Evolutionary conservation across 2,329 filamentous ascomycete species (phyloP).

Genomic region (Nemania sp.): DNA sequence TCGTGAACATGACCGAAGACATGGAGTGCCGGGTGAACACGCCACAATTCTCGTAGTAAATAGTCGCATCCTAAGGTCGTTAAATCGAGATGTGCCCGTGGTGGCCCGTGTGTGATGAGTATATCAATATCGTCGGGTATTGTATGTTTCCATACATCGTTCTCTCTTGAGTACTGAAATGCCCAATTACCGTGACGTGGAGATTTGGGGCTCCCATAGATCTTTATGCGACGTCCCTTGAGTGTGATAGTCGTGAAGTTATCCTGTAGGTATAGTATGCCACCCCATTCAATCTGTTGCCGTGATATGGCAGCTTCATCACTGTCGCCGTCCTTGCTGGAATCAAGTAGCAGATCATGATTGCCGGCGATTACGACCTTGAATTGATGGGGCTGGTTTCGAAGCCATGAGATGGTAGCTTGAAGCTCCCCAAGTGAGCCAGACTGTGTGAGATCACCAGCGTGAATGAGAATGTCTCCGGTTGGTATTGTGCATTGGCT

Average conservation of each 20-base stretch:
- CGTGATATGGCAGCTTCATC: constrained; percentile 33
- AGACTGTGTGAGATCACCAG: constrained; percentile 61
- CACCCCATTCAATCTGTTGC: constrained; percentile 50
- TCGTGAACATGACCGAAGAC: constrained; percentile 57
- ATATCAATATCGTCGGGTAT: constrained; percentile 50
- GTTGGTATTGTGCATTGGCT: constrained; percentile 52
- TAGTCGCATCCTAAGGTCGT: constrained; percentile 49
- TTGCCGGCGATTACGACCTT: constrained; percentile 63
- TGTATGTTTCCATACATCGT: constrained; percentile 44
- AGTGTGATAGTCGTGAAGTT: constrained; percentile 41
- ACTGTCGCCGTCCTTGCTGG: constrained; percentile 40
- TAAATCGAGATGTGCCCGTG: constrained; percentile 54
- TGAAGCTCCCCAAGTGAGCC: constrained; percentile 58
- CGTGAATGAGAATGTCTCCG: constrained; percentile 61
- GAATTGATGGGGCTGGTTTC: constrained; percentile 53
- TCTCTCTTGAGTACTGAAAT: constrained; percentile 55
- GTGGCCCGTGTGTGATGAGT: constrained; percentile 56
- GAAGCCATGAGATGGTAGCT: constrained; percentile 57
- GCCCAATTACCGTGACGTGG: constrained; percentile 54
- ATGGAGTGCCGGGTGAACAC: constrained; percentile 50
- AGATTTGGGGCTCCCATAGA: constrained; percentile 55
- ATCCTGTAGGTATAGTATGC: constrained; percentile 52
- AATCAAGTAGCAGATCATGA: constrained; percentile 56
- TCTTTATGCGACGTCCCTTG: constrained; percentile 49
- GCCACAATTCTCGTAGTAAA: constrained; percentile 50